Base-by-base conservation (phyloP, 2,329 filamentous ascomycete species). In the Cladosporium sp. region DNA sequence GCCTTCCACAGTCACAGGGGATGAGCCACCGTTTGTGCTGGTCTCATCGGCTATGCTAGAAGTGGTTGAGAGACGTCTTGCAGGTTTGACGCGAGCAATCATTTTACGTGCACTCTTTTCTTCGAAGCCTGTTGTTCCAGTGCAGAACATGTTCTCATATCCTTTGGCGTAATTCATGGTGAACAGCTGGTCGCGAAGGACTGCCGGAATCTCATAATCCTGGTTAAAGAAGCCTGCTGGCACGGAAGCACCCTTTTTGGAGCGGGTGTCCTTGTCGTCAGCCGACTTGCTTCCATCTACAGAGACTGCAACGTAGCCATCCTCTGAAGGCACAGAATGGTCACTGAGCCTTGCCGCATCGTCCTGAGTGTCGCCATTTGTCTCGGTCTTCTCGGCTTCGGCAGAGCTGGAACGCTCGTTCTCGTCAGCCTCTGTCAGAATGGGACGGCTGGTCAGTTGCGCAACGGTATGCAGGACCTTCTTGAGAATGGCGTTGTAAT, bases 241-340 rank as follows among this genome's bases (percentile, higher is more conserved):
- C 40, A 71, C 70, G 22, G 62, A 58, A 20, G 59, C 34, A 19
- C 62, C 47, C 3, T 55, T 20, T 4, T 64, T 62, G 58, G 80
- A 76, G 15, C 68, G 69, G 2, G 2, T 17, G 28, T 37, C 25
- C 32, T 20, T 5, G 20, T 17, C 34, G 20, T 40, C 49, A 50
- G 45, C 17, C 2, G 22, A 9, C 7, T 53, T 54, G 17, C 91
- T 87, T 9, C 17, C 50, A 54, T 85, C 86, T 87, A 97, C 92
- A 0, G 89, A 89, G 15, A 99, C 86, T 68, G 97, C 90, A 5
- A 97, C 89, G 67, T 97, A 84, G 60, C 90, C 90, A 60, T 97
- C 92, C 71, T 97, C 93, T 9, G 91, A 89, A 70, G 92, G 87
- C 1, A 96, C 83, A 3, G 92, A 96, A 25, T 84, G 82, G 44